Percentiles rank a stretch among this genome's conserved stretches.
Evolutionary conservation across 2,329 filamentous ascomycete species (phyloP).

Genomic region (Tolypocladium paradoxum): DNA sequence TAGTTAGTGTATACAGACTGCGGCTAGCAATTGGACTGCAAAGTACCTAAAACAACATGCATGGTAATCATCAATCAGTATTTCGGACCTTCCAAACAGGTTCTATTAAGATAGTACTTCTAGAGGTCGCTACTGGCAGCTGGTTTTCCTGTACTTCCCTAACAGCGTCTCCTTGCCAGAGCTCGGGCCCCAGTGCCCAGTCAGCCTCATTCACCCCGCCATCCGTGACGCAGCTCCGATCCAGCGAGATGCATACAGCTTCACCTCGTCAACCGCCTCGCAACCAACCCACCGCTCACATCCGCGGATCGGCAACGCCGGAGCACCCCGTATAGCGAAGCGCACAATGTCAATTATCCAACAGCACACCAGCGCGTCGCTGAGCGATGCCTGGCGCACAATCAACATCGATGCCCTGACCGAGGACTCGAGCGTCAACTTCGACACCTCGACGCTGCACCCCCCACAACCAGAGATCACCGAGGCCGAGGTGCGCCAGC

Average conservation of each 20-base stretch:
- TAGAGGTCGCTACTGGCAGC: too few species aligned
- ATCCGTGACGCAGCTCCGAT: slow-evolving; percentile 21
- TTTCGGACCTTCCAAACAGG: too few species aligned
- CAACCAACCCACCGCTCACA: neutral
- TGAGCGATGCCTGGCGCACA: slow-evolving; percentile 64
- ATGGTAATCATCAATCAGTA: too few species aligned
- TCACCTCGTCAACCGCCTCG: slow-evolving; percentile 1
- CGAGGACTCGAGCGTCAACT: slow-evolving; percentile 84
- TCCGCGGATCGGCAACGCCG: neutral
- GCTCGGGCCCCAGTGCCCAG: neutral
- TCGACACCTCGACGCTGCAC: slow-evolving; percentile 74
- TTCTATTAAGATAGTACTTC: too few species aligned
- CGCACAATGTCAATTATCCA: slow-evolving; percentile 54
- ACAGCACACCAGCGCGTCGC: slow-evolving; percentile 48
- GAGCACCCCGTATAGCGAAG: neutral
- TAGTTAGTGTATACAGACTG: too few species aligned
- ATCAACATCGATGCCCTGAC: slow-evolving; percentile 91
- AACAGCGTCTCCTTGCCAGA: too few species aligned
- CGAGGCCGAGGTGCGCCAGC: slow-evolving; percentile 66
- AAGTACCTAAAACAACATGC: too few species aligned
- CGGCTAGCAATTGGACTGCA: too few species aligned
- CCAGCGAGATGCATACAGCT: neutral
- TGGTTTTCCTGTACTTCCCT: too few species aligned
- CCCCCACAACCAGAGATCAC: slow-evolving; percentile 64
- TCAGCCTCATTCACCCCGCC: slow-evolving; percentile 16